These are phyloP conservation scores for Coniosporium apollinis DNA, from an alignment of 495 filamentous ascomycete genomes.

Conservation along the genomic window DNA sequence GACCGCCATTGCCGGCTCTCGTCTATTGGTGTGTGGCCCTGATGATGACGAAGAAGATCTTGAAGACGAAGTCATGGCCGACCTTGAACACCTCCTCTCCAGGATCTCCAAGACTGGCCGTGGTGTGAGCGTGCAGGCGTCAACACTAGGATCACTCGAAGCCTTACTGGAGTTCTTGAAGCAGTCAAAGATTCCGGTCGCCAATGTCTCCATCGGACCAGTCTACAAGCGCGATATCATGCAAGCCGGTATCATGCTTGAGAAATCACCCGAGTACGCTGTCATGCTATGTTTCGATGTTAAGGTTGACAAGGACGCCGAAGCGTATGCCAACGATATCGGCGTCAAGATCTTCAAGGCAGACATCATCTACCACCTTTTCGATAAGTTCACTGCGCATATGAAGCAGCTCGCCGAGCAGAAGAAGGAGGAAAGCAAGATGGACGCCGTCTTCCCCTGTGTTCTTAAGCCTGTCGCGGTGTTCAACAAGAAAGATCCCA, in stretches of 20 bases:
- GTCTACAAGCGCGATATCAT: conserved; percentile 98
- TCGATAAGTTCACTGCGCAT: conserved; percentile 90
- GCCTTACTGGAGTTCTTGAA: conserved; percentile 92
- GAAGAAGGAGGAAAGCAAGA: conserved; percentile 91
- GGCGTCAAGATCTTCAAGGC: conserved; percentile 98
- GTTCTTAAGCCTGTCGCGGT: conserved; percentile 76
- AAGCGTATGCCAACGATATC: conserved; percentile 77
- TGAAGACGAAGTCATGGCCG: conserved; percentile 89
- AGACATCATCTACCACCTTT: conserved; percentile 98
- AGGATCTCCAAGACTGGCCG: conserved; percentile 78
- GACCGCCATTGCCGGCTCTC: conserved; percentile 89
- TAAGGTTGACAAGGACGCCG: conserved; percentile 94
- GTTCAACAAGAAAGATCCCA: conserved; percentile 96
- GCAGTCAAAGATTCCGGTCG: conserved; percentile 87
- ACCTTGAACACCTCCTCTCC: conserved; percentile 79
- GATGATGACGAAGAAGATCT: conserved; percentile 95
- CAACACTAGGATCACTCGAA: conserved; percentile 92
- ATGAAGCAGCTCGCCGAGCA: conserved; percentile 71
- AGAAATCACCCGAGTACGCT: conserved; percentile 87
- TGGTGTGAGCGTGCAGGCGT: conserved; percentile 94
- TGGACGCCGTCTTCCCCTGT: conserved; percentile 92
- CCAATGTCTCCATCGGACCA: conserved; percentile 93
- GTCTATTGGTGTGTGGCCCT: conserved; percentile 80
- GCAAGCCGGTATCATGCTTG: conserved; percentile 89
- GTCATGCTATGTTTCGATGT: conserved; percentile 99